These are phyloP conservation scores for Gossypium gossypioides DNA, from an alignment of 441 rosid species.

Conservation along the genomic window DNA sequence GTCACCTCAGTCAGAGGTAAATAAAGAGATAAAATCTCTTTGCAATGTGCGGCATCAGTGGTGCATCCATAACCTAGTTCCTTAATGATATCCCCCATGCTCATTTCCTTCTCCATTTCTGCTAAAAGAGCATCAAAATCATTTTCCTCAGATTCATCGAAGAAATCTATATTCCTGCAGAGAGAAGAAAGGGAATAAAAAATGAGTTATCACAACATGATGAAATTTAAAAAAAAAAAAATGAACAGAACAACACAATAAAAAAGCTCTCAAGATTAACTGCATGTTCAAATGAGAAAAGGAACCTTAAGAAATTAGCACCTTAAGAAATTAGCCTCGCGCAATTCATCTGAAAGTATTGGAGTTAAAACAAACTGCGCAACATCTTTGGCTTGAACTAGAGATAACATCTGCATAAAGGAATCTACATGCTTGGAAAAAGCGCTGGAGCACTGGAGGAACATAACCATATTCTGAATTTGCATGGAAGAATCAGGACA, in stretches of 20 bases:
- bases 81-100: slow-evolving; percentile 68
- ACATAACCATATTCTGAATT: slow-evolving; percentile 61
- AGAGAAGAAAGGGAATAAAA: slow-evolving; percentile 9
- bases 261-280: background rate
- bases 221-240: background rate
- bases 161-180: slow-evolving; percentile 43
- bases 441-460: slow-evolving; percentile 64
- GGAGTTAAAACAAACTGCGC: slow-evolving; percentile 53
- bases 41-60: slow-evolving; percentile 58
- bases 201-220: background rate
- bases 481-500: slow-evolving; percentile 48
- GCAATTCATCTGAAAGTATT: slow-evolving; percentile 52
- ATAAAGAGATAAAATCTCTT: slow-evolving; percentile 65
- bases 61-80: slow-evolving; percentile 93
- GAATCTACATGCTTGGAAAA: slow-evolving; percentile 62
- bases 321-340: slow-evolving; percentile 54
- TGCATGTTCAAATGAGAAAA: background rate
- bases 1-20: slow-evolving; percentile 63
- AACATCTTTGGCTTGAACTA: slow-evolving; percentile 51
- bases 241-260: background rate
- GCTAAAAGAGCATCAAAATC: slow-evolving; percentile 77
- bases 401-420: slow-evolving; percentile 60
- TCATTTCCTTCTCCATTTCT: slow-evolving; percentile 77
- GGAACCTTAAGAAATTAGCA: slow-evolving; percentile 9
- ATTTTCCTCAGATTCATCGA: slow-evolving; percentile 38